These are phyloP conservation scores for Gonapodya sp. DNA, from an alignment of 192 early-diverging fungal species.

Conservation along the genomic window DNA sequence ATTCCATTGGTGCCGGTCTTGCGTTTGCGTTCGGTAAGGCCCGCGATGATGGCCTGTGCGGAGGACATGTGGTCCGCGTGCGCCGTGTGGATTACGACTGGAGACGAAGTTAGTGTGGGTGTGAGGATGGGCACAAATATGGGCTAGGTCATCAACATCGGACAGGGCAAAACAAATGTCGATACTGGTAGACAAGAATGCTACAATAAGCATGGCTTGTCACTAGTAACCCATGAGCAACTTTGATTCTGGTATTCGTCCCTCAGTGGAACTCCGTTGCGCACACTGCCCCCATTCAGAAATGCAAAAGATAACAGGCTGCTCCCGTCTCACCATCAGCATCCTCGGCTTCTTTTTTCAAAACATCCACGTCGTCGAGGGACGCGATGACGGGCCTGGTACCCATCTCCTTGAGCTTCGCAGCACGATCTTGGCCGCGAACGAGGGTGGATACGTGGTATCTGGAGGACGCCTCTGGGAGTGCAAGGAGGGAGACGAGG, in stretches of 20 bases:
- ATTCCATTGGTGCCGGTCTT: background rate
- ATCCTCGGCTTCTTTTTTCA: background rate
- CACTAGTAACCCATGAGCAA: too few species aligned
- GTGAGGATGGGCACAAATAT: too few species aligned
- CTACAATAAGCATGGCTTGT: too few species aligned
- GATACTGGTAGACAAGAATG: too few species aligned
- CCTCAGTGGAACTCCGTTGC: too few species aligned
- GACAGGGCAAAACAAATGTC: too few species aligned
- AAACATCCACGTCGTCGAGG: background rate
- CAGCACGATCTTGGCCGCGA: background rate
- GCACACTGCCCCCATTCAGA: too few species aligned
- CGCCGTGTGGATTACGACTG: slow-evolving; percentile 23
- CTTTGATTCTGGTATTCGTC: too few species aligned
- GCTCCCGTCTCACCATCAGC: background rate
- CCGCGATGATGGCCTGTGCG: slow-evolving; percentile 19
- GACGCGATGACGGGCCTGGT: background rate
- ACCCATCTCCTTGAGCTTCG: background rate
- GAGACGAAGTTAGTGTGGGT: too few species aligned
- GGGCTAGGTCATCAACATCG: too few species aligned
- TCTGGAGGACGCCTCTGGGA: background rate
- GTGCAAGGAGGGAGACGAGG: background rate
- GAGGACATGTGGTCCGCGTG: slow-evolving; percentile 25
- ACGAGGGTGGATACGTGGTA: background rate
- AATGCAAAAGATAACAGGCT: too few species aligned
- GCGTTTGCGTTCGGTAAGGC: background rate